Evolutionary conservation across 2,329 filamentous ascomycete species (phyloP).

Genomic region (Colletotrichum plurivorum): DNA sequence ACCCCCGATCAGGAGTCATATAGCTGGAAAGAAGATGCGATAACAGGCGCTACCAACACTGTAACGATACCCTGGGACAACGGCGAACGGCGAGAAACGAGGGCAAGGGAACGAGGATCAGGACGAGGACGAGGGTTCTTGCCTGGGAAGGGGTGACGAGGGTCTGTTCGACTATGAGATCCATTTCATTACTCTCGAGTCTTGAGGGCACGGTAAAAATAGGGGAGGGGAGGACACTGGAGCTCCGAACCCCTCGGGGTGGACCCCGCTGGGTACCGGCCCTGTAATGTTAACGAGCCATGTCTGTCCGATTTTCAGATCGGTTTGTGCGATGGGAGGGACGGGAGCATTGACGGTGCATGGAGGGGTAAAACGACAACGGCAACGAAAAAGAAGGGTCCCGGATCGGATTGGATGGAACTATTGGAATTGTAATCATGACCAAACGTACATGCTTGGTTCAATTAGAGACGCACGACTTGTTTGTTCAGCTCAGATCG

Average conservation of each 20-base stretch:
- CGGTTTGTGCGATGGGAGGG: slow-evolving; percentile 27
- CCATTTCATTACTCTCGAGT: slow-evolving; percentile 26
- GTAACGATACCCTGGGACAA: slow-evolving; percentile 40
- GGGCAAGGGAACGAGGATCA: slow-evolving; percentile 3
- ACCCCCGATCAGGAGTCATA: slow-evolving; percentile 25
- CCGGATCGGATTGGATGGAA: slow-evolving; percentile 23
- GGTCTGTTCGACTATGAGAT: slow-evolving; percentile 34
- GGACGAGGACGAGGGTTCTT: neutral
- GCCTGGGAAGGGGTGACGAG: slow-evolving; percentile 22
- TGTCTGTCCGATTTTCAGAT: slow-evolving; percentile 37
- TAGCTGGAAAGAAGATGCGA: slow-evolving; percentile 24
- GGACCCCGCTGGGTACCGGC: slow-evolving; percentile 39
- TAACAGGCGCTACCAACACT: slow-evolving; percentile 24
- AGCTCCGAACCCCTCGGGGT: slow-evolving; percentile 24
- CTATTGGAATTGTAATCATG: slow-evolving; percentile 33
- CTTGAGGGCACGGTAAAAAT: slow-evolving; percentile 24
- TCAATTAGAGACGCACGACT: slow-evolving; percentile 17
- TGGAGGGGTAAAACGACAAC: slow-evolving; percentile 23
- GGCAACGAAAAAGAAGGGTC: slow-evolving; percentile 31
- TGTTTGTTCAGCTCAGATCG: neutral
- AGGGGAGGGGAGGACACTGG: slow-evolving; percentile 10
- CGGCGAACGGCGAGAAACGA: slow-evolving; percentile 36
- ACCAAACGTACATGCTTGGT: slow-evolving; percentile 24
- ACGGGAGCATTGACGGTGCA: neutral
- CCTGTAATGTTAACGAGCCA: slow-evolving; percentile 39